Percentiles rank a stretch among this genome's conserved stretches.
Conservation (phyloP, 176 grass and related monocot genomes). For the Alopecurus myosuroides region DNA sequence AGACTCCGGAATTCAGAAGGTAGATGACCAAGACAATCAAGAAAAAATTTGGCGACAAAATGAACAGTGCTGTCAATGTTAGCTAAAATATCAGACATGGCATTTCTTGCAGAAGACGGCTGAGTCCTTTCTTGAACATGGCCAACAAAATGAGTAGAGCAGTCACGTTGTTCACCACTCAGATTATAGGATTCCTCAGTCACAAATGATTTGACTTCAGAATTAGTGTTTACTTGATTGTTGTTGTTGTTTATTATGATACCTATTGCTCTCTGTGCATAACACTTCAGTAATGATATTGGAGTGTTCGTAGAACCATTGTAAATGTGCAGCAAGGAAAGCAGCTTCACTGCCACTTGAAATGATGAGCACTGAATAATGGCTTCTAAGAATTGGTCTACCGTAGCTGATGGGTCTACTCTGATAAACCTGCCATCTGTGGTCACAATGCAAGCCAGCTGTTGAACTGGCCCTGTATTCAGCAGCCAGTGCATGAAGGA, state of each 20-base stretch:
- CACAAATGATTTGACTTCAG: constrained; percentile 20
- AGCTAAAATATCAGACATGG: constrained; percentile 35
- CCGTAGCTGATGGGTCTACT: constrained; percentile 68
- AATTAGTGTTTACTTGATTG: constrained; percentile 39
- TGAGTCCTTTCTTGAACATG: constrained; percentile 22
- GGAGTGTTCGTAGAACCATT: constrained; percentile 65
- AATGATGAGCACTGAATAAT: constrained; percentile 74
- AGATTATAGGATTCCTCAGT: not conserved
- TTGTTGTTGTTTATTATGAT: constrained; percentile 54
- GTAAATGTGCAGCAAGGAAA: constrained; percentile 81
- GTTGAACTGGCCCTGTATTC: constrained; percentile 45
- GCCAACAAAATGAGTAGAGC: not conserved
- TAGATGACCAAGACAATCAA: constrained; percentile 72
- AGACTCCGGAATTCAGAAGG: constrained; percentile 75
- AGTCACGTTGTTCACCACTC: not conserved
- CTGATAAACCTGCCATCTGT: constrained; percentile 71
- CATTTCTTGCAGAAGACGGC: not conserved
- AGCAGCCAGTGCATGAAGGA: constrained; percentile 81
- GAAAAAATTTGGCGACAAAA: constrained; percentile 55
- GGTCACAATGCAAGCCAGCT: constrained; percentile 76
- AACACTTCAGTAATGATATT: constrained; percentile 81
- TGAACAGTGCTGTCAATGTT: constrained; percentile 30
- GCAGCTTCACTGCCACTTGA: constrained; percentile 64
- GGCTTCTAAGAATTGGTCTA: constrained; percentile 80
- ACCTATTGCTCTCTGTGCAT: constrained; percentile 59